Conservation (phyloP, 1,284 basidiomycete genomes). For the Thelephora terrestris region DNA sequence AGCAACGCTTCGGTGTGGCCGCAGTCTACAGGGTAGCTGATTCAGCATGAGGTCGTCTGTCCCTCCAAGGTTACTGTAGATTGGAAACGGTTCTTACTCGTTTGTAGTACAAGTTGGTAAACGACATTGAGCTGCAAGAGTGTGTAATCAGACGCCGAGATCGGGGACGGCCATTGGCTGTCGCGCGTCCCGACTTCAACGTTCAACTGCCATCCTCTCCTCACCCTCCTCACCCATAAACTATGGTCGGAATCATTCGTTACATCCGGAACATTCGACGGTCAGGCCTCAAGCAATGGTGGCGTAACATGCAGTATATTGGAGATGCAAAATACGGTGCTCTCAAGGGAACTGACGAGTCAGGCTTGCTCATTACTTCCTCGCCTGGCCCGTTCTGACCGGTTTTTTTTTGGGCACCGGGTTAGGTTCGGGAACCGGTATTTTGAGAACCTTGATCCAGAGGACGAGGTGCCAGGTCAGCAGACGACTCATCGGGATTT, state of each 20-base stretch:
- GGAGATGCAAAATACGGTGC: constrained; percentile 83
- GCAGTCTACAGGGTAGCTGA: constrained; percentile 34
- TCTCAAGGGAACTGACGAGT: constrained; percentile 78
- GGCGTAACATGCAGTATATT: constrained; percentile 80
- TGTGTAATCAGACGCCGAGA: too few relatives aligned
- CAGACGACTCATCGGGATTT: constrained; percentile 6
- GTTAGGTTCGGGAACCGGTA: constrained; percentile 82
- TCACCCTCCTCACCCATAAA: not conserved
- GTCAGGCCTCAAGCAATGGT: constrained; percentile 75
- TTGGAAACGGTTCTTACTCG: constrained; percentile 39
- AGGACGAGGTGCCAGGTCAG: constrained; percentile 80
- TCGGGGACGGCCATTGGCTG: too few relatives aligned
- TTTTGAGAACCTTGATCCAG: constrained; percentile 79
- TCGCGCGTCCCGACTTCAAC: too few relatives aligned
- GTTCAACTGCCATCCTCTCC: too few relatives aligned
- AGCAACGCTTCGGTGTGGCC: constrained; percentile 61
- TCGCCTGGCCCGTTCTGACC: constrained; percentile 1
- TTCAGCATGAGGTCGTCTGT: too few relatives aligned
- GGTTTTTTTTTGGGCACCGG: constrained; percentile 3
- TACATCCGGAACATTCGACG: constrained; percentile 68
- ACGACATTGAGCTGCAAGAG: constrained; percentile 42
- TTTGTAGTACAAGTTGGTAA: constrained; percentile 73
- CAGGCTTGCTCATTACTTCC: constrained; percentile 22
- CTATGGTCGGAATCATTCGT: constrained; percentile 66
- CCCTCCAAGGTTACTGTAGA: not conserved